A percentile compares a stretch with the other conserved stretches of the same genome.
These are phyloP conservation scores for Pleurotus ostreatus DNA, from an alignment of 768 basidiomycete genomes.

Conservation along the genomic window DNA sequence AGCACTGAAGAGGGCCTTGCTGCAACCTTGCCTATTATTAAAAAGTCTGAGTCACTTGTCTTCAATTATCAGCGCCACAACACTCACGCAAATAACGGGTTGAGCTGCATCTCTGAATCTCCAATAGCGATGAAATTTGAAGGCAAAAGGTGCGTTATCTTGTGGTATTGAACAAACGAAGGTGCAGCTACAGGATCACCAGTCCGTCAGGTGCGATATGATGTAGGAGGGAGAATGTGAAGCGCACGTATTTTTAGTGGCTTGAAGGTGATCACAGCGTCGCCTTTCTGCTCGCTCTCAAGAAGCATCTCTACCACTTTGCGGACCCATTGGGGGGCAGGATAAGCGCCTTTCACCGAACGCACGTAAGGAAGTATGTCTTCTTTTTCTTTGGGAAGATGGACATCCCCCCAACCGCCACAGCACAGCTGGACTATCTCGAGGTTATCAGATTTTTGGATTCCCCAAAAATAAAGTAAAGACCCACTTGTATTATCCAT, in stretches of 20 bases:
- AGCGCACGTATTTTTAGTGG: slow-evolving; percentile 1
- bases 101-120: slow-evolving; percentile 16
- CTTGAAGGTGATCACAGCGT: background rate
- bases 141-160: slow-evolving; percentile 11
- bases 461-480: too few relatives aligned
- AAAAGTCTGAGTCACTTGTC: background rate
- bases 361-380: background rate
- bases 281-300: background rate
- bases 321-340: background rate
- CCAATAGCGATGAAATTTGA: slow-evolving; percentile 19
- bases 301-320: background rate
- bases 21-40: slow-evolving; percentile 14
- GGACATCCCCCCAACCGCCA: slow-evolving; percentile 4
- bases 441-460: background rate
- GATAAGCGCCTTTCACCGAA: background rate
- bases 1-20: slow-evolving; percentile 17
- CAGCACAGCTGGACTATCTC: slow-evolving; percentile 7
- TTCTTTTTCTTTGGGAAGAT: background rate
- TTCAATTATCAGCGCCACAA: background rate
- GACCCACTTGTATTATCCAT: slow-evolving; percentile 12
- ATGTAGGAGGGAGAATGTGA: background rate
- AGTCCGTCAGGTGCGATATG: background rate
- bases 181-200: slow-evolving; percentile 3
- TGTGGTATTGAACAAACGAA: slow-evolving; percentile 15
- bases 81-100: slow-evolving; percentile 17